A percentile compares a stretch with the other conserved stretches of the same genome.
Evolutionary conservation across 352 stramenopile species (phyloP).

Genomic region (Phytophthora colocasiae): DNA sequence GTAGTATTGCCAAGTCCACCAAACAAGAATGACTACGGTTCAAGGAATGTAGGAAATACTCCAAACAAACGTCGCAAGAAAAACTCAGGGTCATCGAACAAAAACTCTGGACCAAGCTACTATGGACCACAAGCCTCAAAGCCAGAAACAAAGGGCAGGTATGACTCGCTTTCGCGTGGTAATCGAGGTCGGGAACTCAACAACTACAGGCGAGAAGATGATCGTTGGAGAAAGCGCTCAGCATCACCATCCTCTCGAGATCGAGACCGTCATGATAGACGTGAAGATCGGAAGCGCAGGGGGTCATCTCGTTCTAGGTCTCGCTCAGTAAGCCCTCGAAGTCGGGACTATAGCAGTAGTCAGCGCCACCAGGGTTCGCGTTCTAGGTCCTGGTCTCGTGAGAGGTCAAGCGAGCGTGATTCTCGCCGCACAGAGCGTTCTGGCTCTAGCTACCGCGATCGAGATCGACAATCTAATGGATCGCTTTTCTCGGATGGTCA

Average conservation of each 20-base stretch:
- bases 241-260: constrained; percentile 28
- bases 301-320: constrained; percentile 44
- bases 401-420: constrained; percentile 36
- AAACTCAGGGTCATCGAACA: constrained; percentile 12
- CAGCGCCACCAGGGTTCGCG: constrained; percentile 24
- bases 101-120: constrained; percentile 36
- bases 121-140: constrained; percentile 42
- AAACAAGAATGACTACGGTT: constrained; percentile 9
- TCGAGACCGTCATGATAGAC: constrained; percentile 21
- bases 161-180: constrained; percentile 25
- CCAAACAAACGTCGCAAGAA: constrained; percentile 38
- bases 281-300: constrained; percentile 33
- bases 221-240: constrained; percentile 29
- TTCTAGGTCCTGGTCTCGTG: constrained; percentile 33
- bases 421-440: constrained; percentile 13
- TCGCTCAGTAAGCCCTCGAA: constrained; percentile 35
- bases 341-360: constrained; percentile 27
- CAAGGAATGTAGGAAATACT: constrained; percentile 17
- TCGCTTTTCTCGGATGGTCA: constrained; percentile 15
- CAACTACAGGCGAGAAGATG: constrained; percentile 24
- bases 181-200: constrained; percentile 20
- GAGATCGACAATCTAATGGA: constrained; percentile 17
- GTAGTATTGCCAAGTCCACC: not conserved
- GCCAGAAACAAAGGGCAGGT: constrained; percentile 19
- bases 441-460: constrained; percentile 15